Evolutionary conservation across 495 filamentous ascomycete genomes (phyloP), one percentile per base, ranked within the genome.

Genomic region (Penicillium maclennaniae): DNA sequence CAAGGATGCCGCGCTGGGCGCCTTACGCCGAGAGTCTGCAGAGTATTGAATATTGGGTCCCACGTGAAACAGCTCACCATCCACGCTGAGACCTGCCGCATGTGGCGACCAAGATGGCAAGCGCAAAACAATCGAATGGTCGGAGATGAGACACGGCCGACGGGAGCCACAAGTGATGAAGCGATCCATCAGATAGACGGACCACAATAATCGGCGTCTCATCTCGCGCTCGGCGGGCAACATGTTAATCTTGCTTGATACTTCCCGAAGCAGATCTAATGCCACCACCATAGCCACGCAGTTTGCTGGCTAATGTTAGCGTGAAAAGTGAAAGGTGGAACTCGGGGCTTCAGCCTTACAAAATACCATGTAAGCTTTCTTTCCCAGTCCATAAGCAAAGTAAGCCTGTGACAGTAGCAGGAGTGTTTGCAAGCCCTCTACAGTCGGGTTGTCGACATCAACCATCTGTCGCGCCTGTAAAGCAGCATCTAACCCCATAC

Each of bases 341-440:
- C 40, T 26, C 43, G 34, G 15, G 20, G 4, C 28, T 40, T 7
- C 15, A 6, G 45, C 63, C 80, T 7, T 82, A 91, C 87, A 79
- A 40, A 95, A 69, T 17, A 88, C 78, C 89, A 95, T 95, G 59
- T 89, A 92, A 1, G 87, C 84, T 66, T 87, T 91, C 72, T 88
- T 92, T 20, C 89, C 86, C 57, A 86, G 82, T n/a, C 89, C 88
- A 21, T 82, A 76, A 16, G 87, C 88, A 43, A 84, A 90, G 60
- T 82, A 88, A 3, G 86, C 83, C 61, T 85, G 84, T 4, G 83
- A 83, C 1, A 95, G 79, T n/a, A 95, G 75, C 43, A 95, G 66
- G 10, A 91, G 75, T 6, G 87, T 75, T 63, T 95, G 89, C 7
- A 92, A 69, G 26, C 79, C 76, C 63, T 92, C 89, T 40, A 92